Evolutionary conservation across 2,329 filamentous ascomycete species (phyloP).

Genomic region (Endoconidiophora laricicola): DNA sequence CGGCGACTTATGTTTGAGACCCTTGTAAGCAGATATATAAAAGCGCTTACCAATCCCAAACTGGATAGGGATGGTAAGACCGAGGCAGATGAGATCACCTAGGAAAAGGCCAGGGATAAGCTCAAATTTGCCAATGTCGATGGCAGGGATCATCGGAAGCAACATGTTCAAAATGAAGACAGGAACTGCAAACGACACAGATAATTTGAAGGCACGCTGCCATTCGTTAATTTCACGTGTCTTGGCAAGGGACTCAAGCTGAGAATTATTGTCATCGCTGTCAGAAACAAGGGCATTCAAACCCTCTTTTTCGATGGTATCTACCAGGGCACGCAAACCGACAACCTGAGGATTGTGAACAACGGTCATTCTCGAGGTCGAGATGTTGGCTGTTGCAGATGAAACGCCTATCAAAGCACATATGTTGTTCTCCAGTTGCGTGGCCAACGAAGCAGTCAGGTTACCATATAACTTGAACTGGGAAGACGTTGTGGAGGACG

Average conservation of each 20-base stretch:
- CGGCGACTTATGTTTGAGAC: conserved; percentile 72
- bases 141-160: conserved; percentile 64
- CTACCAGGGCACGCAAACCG: conserved; percentile 70
- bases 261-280: conserved; percentile 88
- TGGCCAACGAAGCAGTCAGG: conserved; percentile 53
- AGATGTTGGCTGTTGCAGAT: conserved; percentile 56
- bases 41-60: conserved; percentile 93
- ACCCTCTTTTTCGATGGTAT: conserved; percentile 62
- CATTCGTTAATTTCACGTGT: conserved; percentile 93
- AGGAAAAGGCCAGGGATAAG: conserved; percentile 65
- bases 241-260: conserved; percentile 88
- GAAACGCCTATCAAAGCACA: conserved; percentile 50
- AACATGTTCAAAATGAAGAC: conserved; percentile 91
- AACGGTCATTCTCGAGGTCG: conserved; percentile 58
- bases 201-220: conserved; percentile 64
- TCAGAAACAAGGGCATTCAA: conserved; percentile 84
- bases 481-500: conserved; percentile 41
- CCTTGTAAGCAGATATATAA: conserved; percentile 86
- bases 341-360: conserved; percentile 53
- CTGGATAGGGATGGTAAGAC: conserved; percentile 80
- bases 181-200: conserved; percentile 66
- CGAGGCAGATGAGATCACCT: conserved; percentile 69
- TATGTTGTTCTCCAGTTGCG: conserved; percentile 52
- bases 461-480: conserved; percentile 77
- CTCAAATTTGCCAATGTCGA: conserved; percentile 60